Percentiles rank a stretch among this genome's conserved stretches.
Conservation (phyloP, 179 eudicot genomes). For the Patellifolia procumbens region DNA sequence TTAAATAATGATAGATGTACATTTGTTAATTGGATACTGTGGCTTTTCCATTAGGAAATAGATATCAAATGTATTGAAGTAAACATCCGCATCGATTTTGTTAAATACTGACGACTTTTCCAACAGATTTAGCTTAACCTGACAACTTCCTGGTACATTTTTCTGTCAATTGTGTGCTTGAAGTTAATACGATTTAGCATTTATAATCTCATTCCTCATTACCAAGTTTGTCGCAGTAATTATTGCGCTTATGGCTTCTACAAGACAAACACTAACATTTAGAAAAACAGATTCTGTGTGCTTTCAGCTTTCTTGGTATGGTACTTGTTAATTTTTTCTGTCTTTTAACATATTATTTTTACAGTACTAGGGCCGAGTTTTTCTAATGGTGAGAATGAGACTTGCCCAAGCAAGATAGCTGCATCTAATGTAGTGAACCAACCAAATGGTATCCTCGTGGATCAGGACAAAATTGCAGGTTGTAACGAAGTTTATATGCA, state of each 20-base stretch:
- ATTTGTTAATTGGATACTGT: neutral
- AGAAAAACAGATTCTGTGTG: neutral
- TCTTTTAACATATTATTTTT: neutral
- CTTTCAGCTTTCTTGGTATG: neutral
- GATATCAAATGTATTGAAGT: constrained; percentile 4
- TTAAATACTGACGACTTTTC: neutral
- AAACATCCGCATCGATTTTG: neutral
- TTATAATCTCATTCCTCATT: neutral
- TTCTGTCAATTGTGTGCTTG: constrained; percentile 7
- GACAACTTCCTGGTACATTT: constrained; percentile 6
- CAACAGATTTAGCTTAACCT: neutral
- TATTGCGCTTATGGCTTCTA: neutral
- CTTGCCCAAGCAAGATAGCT: neutral
- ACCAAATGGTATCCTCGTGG: neutral
- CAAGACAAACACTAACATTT: neutral
- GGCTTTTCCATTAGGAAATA: neutral
- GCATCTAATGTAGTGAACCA: neutral
- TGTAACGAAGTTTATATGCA: neutral
- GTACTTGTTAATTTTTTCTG: neutral
- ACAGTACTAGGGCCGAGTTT: constrained; percentile 21
- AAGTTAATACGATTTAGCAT: neutral
- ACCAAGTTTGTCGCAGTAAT: neutral
- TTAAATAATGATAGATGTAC: constrained; percentile 14
- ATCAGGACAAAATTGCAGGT: neutral
- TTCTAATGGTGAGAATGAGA: neutral